A percentile compares a stretch with the other conserved stretches of the same genome.
phyloP scores from a whole-genome alignment of 164 flowering plant genomes.

The Sextonia rubra region DNA sequence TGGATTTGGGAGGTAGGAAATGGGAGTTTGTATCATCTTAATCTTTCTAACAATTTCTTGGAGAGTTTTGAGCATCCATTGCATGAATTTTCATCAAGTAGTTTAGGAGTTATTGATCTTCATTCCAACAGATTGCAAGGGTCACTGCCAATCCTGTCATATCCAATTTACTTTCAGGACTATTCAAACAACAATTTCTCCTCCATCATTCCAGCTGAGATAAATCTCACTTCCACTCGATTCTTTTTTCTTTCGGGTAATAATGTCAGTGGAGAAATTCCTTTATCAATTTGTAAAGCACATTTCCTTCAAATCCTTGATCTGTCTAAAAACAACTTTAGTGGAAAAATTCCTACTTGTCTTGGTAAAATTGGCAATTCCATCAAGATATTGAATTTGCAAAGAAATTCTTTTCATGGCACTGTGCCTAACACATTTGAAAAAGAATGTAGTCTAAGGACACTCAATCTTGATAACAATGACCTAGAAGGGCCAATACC shows the following conservation, averaged over 20 bases:
- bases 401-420: too few species aligned
- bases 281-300: neutral
- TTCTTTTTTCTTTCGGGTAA: neutral
- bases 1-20: conserved; percentile 6
- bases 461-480: too few species aligned
- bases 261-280: neutral
- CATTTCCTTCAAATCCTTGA: neutral
- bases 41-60: conserved; percentile 6
- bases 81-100: too few species aligned
- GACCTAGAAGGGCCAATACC: too few species aligned
- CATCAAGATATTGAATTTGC: too few species aligned
- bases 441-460: too few species aligned
- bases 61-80: too few species aligned
- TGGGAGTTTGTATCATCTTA: accelerated
- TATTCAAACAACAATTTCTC: neutral
- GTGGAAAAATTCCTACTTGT: too few species aligned
- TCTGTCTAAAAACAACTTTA: neutral
- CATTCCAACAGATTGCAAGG: conserved; percentile 14
- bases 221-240: neutral
- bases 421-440: too few species aligned
- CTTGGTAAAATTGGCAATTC: too few species aligned
- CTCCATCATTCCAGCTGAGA: neutral
- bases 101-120: conserved; percentile 2
- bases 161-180: neutral
- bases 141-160: conserved; percentile 6